Conservation (phyloP, 2,329 filamentous ascomycete species). For the Cercospora sp. region DNA sequence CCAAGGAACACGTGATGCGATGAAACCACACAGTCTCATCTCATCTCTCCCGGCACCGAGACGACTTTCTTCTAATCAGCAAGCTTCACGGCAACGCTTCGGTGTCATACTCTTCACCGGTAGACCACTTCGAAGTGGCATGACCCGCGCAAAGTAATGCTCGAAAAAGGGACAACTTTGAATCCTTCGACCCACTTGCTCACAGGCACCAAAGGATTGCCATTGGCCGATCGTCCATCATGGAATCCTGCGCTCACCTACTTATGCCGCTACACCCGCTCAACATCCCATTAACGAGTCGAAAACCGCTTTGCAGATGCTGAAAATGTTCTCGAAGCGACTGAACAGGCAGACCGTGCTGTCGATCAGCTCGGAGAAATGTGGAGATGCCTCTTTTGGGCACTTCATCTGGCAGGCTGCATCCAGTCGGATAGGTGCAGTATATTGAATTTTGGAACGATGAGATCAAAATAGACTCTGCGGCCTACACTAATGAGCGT, state of each 20-base stretch:
- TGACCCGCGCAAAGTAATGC: not conserved
- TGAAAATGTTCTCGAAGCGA: not conserved
- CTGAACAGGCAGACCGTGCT: slow-evolving; percentile 23
- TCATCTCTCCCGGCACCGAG: not conserved
- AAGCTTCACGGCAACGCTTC: not conserved
- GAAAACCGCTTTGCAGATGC: not conserved
- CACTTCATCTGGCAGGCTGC: slow-evolving; percentile 20
- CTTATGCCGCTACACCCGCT: slow-evolving; percentile 1
- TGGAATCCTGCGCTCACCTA: not conserved
- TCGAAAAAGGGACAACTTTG: not conserved
- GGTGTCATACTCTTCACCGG: not conserved
- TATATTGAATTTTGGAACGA: not conserved
- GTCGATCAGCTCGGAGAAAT: slow-evolving; percentile 18
- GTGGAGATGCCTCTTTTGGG: not conserved
- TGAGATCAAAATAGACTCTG: slow-evolving; percentile 6
- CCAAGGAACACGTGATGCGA: not conserved
- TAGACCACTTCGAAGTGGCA: not conserved
- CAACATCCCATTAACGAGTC: not conserved
- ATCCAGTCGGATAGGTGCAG: slow-evolving; percentile 14
- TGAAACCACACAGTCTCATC: not conserved
- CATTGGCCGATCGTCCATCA: slow-evolving; percentile 1
- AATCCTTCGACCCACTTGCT: slow-evolving; percentile 8
- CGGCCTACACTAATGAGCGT: slow-evolving; percentile 11
- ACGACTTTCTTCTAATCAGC: not conserved
- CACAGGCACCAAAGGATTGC: slow-evolving; percentile 3